A percentile compares a stretch with the other conserved stretches of the same genome.
These are phyloP conservation scores for Spergularia bocconei DNA, from an alignment of 148 eudicot species.

Conservation along the genomic window DNA sequence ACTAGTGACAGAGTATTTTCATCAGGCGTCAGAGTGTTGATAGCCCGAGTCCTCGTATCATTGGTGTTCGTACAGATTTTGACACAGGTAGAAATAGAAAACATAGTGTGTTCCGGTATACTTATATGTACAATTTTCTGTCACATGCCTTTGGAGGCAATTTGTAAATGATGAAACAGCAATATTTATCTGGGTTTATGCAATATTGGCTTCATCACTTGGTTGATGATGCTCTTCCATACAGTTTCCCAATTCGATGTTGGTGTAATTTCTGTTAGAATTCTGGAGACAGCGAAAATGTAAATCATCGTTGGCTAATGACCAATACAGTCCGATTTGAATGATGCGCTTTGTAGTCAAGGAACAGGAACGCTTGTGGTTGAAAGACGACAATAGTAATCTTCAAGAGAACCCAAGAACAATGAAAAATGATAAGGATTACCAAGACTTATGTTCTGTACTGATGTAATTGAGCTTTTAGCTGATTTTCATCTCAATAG, in stretches of 20 bases:
- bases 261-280: neutral
- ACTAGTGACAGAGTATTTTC: slow-evolving; percentile 1
- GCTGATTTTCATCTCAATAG: no score
- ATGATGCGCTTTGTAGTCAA: neutral
- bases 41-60: neutral
- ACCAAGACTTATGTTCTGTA: no score
- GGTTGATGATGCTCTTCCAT: slow-evolving; percentile 4
- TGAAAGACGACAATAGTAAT: neutral
- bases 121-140: neutral
- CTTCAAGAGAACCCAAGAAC: no score
- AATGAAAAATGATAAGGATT: no score
- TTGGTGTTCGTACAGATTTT: slow-evolving; percentile 25
- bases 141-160: neutral
- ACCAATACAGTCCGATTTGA: neutral
- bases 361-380: neutral
- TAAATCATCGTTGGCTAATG: neutral
- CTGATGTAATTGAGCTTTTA: no score
- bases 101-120: neutral
- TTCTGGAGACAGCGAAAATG: neutral
- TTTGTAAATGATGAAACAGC: neutral
- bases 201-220: neutral
- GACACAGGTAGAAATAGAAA: slow-evolving; percentile 23
- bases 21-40: neutral
- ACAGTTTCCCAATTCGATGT: neutral
- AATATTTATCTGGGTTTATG: neutral